phyloP scores from a whole-genome alignment of 164 flowering plant species.

The Annona cherimola region DNA sequence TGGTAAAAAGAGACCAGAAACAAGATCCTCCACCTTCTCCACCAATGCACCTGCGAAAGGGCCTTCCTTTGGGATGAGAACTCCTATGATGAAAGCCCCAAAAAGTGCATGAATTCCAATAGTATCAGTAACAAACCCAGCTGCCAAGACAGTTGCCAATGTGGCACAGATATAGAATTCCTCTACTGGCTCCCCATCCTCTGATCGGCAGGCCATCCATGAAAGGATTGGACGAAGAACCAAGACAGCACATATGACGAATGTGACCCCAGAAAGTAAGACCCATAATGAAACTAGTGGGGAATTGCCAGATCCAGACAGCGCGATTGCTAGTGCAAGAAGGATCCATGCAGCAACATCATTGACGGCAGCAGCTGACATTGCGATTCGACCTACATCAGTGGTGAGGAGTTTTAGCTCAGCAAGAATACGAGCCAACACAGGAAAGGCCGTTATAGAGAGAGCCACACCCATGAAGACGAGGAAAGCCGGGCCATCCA shows the following conservation, averaged over 20 bases:
- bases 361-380: conserved; percentile 91
- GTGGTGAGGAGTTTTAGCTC: conserved; percentile 77
- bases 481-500: conserved; percentile 38
- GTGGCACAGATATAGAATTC: conserved; percentile 58
- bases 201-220: conserved; percentile 49
- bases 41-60: conserved; percentile 57
- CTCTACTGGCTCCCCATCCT: conserved; percentile 61
- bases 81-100: conserved; percentile 74
- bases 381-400: conserved; percentile 73
- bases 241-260: conserved; percentile 25
- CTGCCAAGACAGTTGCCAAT: conserved; percentile 52
- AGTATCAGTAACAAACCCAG: conserved; percentile 59
- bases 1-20: conserved; percentile 72
- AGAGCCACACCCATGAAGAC: conserved; percentile 87
- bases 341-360: conserved; percentile 82
- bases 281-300: conserved; percentile 60
- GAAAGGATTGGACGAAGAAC: conserved; percentile 39
- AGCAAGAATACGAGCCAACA: conserved; percentile 76
- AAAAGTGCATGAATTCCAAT: conserved; percentile 85
- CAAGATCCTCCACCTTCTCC: conserved; percentile 81
- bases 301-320: conserved; percentile 45
- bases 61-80: conserved; percentile 74
- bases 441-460: conserved; percentile 84
- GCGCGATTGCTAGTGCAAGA: conserved; percentile 70
- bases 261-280: conserved; percentile 41